Evolutionary conservation across 352 stramenopile species (phyloP), one percentile per base, ranked within the genome.

Genomic region (Globisporangium polare): DNA sequence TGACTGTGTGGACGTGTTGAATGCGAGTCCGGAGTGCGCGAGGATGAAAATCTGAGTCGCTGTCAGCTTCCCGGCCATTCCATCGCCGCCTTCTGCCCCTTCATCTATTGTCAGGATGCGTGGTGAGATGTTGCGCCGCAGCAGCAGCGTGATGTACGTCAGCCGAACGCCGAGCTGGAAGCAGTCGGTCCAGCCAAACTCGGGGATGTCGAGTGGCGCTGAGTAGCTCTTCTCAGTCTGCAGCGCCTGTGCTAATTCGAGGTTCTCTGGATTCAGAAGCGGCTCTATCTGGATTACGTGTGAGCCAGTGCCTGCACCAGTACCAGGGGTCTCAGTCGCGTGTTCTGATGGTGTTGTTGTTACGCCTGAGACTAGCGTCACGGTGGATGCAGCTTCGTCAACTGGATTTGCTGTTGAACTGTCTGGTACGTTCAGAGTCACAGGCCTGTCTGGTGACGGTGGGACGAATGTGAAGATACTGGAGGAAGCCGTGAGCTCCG

Each of bases 391-490:
- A 22, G 22, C 2, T 31, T 24, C n/a, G 41, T 13, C 13, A 33
- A 0, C 17, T 8, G 18, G 3, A 42, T 24, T 46, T 27, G 26
- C 7, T 26, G 26, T 43, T n/a, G n/a, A n/a, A n/a, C n/a, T n/a
- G n/a, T n/a, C n/a, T n/a, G n/a, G n/a, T n/a, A n/a, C n/a, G n/a
- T n/a, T n/a, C n/a, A n/a, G n/a, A n/a, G n/a, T n/a, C n/a, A n/a
- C n/a, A n/a, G n/a, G n/a, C n/a, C n/a, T n/a, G n/a, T n/a, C 31
- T 43, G 29, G 10, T 35, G 49, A 42, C 2, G 47, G 18, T 31
- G 68, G 53, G 15, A 71, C 42, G 41, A 88, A 88, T 9, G 76
- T 55, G 50, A 90, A 87, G 42, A 90, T 88, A 45, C 67, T 87
- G 35, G 75, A 70, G 13, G 71, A 71, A 9, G 64, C 17, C 0